These are phyloP conservation scores for Amanita muscaria DNA, from an alignment of 768 basidiomycete genomes.

Conservation along the genomic window DNA sequence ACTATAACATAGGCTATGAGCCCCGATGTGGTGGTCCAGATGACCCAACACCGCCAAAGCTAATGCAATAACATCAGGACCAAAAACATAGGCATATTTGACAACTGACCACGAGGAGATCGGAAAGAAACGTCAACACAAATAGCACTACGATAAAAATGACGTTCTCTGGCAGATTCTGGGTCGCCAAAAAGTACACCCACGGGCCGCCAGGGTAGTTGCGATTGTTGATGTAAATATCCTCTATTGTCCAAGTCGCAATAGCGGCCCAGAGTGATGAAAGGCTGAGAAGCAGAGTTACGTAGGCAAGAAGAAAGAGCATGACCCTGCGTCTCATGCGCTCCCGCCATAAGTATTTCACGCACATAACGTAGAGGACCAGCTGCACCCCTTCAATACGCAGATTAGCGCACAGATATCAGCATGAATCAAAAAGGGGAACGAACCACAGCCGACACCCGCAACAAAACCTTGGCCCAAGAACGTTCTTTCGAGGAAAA, in stretches of 20 bases:
- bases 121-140: slow-evolving; percentile 32
- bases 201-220: slow-evolving; percentile 36
- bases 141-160: slow-evolving; percentile 35
- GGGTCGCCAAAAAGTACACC: slow-evolving; percentile 33
- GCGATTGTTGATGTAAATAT: slow-evolving; percentile 34
- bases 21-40: slow-evolving; percentile 26
- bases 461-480: background rate
- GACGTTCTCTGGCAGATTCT: slow-evolving; percentile 32
- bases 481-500: background rate
- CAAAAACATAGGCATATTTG: background rate
- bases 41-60: slow-evolving; percentile 16
- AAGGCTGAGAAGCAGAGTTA: slow-evolving; percentile 27
- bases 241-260: slow-evolving; percentile 31
- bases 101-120: slow-evolving; percentile 25
- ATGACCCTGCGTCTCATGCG: background rate
- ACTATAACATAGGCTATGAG: slow-evolving; percentile 18
- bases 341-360: background rate
- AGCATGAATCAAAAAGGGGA: background rate
- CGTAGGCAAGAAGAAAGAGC: slow-evolving; percentile 25
- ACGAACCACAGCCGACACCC: slow-evolving; percentile 2
- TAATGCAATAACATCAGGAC: slow-evolving; percentile 10
- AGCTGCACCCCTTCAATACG: background rate
- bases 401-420: background rate
- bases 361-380: slow-evolving; percentile 1
- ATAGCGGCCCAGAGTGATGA: slow-evolving; percentile 30